Conservation (phyloP, 2,329 filamentous ascomycete species). For the Cladosporium austrohemisphaericum region DNA sequence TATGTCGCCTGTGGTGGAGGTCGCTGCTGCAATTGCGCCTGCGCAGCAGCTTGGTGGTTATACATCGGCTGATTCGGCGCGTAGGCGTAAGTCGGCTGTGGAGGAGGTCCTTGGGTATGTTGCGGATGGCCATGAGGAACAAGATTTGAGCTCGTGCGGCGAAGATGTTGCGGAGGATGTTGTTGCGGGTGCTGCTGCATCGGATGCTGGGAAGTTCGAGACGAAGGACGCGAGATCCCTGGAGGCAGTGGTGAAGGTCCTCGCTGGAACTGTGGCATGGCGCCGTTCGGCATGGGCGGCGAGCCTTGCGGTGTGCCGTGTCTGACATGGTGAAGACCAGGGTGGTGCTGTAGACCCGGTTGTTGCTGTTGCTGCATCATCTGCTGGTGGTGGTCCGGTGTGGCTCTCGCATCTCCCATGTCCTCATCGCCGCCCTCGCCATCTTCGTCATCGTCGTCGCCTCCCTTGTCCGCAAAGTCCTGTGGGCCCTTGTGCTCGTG, state of each 20-base stretch:
- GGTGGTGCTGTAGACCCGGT: constrained; percentile 44
- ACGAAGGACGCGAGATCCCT: constrained; percentile 70
- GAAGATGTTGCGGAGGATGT: constrained; percentile 53
- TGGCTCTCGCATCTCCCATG: constrained; percentile 57
- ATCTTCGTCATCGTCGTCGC: constrained; percentile 69
- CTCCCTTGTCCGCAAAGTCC: constrained; percentile 79
- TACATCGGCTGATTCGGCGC: constrained; percentile 85
- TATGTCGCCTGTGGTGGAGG: constrained; percentile 28
- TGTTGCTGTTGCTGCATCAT: constrained; percentile 37
- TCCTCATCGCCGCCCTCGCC: constrained; percentile 65
- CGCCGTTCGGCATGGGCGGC: constrained; percentile 76
- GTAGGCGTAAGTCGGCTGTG: constrained; percentile 65
- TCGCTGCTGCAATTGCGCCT: constrained; percentile 44
- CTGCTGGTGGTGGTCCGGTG: constrained; percentile 58
- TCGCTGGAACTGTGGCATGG: constrained; percentile 63
- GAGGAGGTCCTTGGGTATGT: constrained; percentile 58
- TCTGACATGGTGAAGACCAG: constrained; percentile 73
- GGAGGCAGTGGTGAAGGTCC: constrained; percentile 79
- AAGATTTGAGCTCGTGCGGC: constrained; percentile 71
- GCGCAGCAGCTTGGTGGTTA: constrained; percentile 56
- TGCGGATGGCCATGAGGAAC: constrained; percentile 57
- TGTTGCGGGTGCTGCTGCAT: constrained; percentile 47
- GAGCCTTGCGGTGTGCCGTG: constrained; percentile 82
- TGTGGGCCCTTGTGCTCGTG: constrained; percentile 95
- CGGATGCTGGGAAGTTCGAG: constrained; percentile 65